Conservation (phyloP, 2,329 filamentous ascomycete species). For the Fusarium sp. region DNA sequence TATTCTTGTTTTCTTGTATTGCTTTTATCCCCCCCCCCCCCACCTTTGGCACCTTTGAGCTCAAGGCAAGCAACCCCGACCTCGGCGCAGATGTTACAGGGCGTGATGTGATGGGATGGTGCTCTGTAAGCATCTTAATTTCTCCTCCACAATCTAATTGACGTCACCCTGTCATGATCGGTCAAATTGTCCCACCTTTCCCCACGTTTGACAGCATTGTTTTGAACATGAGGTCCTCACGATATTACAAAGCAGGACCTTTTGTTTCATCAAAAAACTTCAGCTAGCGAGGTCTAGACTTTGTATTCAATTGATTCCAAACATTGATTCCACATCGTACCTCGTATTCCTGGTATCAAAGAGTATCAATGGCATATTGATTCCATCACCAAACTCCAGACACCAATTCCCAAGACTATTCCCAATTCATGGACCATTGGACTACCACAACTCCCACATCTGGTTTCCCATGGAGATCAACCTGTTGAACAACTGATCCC, state of each 20-base stretch:
- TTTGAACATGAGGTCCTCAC: background rate
- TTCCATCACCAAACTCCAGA: constrained; percentile 23
- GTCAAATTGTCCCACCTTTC: background rate
- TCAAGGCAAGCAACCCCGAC: background rate
- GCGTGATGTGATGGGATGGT: background rate
- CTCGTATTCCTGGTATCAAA: constrained; percentile 17
- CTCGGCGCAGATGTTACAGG: background rate
- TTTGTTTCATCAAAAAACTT: background rate
- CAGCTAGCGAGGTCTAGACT: background rate
- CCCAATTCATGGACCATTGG: background rate
- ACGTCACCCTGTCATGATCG: constrained; percentile 20
- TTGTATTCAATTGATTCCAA: background rate
- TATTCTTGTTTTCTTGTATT: constrained; percentile 11
- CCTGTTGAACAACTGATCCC: constrained; percentile 86
- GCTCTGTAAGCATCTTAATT: constrained; percentile 8
- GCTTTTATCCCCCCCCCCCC: constrained; percentile 16
- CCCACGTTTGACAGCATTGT: constrained; percentile 9
- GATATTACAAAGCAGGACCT: constrained; percentile 19
- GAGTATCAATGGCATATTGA: background rate
- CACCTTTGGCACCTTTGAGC: background rate
- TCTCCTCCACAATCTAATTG: background rate
- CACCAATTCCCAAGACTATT: background rate
- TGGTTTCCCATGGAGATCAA: constrained; percentile 80
- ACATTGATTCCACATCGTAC: constrained; percentile 23
- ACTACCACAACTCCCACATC: constrained; percentile 83